phyloP scores from a whole-genome alignment of 1,284 basidiomycete species.

The Cutaneotrichosporon mucoides region DNA sequence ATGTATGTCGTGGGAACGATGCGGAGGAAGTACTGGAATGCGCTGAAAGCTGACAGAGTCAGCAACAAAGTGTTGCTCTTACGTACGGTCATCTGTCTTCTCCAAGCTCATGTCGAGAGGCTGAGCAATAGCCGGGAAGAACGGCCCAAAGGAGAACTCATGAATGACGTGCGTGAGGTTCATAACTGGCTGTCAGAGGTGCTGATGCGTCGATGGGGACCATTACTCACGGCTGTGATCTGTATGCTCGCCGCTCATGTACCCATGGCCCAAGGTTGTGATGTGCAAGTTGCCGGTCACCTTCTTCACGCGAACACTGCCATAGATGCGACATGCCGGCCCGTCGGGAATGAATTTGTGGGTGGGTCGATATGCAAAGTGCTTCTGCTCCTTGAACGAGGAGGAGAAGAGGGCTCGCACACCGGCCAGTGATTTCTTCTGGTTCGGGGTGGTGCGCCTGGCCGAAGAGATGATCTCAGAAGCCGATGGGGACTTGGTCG shows the following conservation, averaged over 20 bases:
- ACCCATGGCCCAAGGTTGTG: slow-evolving; percentile 91
- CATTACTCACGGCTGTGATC: slow-evolving; percentile 64
- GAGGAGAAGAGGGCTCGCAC: slow-evolving; percentile 51
- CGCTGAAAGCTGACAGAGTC: slow-evolving; percentile 65
- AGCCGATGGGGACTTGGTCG: slow-evolving; percentile 26
- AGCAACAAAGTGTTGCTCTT: background rate
- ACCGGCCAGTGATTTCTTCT: slow-evolving; percentile 35
- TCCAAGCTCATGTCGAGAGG: slow-evolving; percentile 90
- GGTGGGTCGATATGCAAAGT: slow-evolving; percentile 61
- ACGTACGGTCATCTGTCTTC: slow-evolving; percentile 54
- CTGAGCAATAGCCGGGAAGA: slow-evolving; percentile 92
- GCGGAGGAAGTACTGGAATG: slow-evolving; percentile 94
- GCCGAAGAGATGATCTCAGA: slow-evolving; percentile 41
- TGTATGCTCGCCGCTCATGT: slow-evolving; percentile 78
- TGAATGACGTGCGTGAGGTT: slow-evolving; percentile 94
- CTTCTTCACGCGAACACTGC: slow-evolving; percentile 78
- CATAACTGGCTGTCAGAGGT: slow-evolving; percentile 62
- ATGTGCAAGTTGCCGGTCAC: slow-evolving; percentile 88
- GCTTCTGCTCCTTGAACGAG: slow-evolving; percentile 60
- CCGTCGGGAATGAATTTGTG: slow-evolving; percentile 64
- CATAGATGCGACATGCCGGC: slow-evolving; percentile 77
- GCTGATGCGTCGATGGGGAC: no score
- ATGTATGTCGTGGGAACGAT: slow-evolving; percentile 94
- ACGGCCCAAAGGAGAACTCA: slow-evolving; percentile 94
- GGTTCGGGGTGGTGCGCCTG: slow-evolving; percentile 38